phyloP scores from a whole-genome alignment of 2,329 filamentous ascomycete genomes.

The Endoconidiophora polonica region DNA sequence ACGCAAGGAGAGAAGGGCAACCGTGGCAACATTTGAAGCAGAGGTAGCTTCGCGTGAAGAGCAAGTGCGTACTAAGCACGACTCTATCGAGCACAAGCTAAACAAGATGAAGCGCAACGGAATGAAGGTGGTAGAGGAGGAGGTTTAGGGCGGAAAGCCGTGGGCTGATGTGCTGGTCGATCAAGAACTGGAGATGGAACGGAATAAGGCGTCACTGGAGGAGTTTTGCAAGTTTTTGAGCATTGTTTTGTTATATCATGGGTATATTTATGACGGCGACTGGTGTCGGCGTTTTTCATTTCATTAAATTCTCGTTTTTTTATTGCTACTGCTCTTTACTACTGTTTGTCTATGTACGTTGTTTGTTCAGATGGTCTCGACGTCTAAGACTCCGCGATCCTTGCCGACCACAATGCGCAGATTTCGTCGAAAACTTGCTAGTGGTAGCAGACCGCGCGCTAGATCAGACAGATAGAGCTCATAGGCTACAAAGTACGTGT shows the following conservation, averaged over 20 bases:
- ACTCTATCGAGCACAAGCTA: slow-evolving; percentile 38
- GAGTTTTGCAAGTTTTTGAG: too few species aligned
- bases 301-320: not conserved
- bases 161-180: not conserved
- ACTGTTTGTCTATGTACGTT: too few species aligned
- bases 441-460: not conserved
- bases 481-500: slow-evolving; percentile 54
- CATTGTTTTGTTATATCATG: not conserved
- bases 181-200: too few species aligned
- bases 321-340: not conserved
- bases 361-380: not conserved
- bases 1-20: slow-evolving; percentile 31
- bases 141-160: not conserved
- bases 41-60: slow-evolving; percentile 39
- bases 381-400: slow-evolving; percentile 41
- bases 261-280: not conserved
- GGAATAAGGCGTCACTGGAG: too few species aligned
- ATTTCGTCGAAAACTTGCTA: slow-evolving; percentile 33
- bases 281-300: not conserved
- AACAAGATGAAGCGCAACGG: slow-evolving; percentile 39
- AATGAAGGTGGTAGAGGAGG: slow-evolving; percentile 31
- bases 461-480: slow-evolving; percentile 33
- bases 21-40: slow-evolving; percentile 34
- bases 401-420: slow-evolving; percentile 44
- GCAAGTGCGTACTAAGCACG: slow-evolving; percentile 33